These are phyloP conservation scores for Dioscorea dumetorum DNA, from an alignment of 106 monocot genomes.

Conservation along the genomic window DNA sequence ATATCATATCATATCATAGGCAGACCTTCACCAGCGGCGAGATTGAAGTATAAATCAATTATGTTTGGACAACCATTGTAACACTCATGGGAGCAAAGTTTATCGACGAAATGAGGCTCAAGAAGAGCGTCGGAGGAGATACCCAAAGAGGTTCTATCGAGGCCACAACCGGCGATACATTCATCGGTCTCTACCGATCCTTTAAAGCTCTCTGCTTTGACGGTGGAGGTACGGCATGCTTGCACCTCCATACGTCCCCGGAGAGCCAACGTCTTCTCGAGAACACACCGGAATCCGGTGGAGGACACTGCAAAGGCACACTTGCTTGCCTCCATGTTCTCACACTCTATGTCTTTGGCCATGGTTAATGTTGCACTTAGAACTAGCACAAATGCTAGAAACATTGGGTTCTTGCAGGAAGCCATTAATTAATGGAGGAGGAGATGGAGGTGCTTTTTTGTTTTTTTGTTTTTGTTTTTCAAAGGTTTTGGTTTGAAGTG, in stretches of 20 bases:
- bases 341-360: constrained; percentile 14
- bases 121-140: constrained; percentile 35
- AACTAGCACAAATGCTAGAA: background rate
- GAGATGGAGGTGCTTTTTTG: background rate
- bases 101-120: constrained; percentile 12
- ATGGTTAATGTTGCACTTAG: background rate
- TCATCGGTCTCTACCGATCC: constrained; percentile 27
- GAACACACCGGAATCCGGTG: constrained; percentile 30
- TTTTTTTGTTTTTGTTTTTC: too few relatives aligned
- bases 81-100: constrained; percentile 33
- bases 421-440: background rate
- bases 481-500: too few relatives aligned
- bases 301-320: constrained; percentile 44
- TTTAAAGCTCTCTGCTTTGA: constrained; percentile 7
- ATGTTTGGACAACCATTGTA: constrained; percentile 28
- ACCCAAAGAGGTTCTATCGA: constrained; percentile 25
- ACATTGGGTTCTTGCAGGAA: background rate
- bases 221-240: constrained; percentile 16
- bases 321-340: constrained; percentile 10
- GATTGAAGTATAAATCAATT: constrained; percentile 43
- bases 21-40: constrained; percentile 45
- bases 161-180: constrained; percentile 25
- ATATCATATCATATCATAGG: too few relatives aligned
- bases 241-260: background rate
- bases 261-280: constrained; percentile 20